Evolutionary conservation across 768 basidiomycete genomes (phyloP).

Genomic region (Boletus speciosus): DNA sequence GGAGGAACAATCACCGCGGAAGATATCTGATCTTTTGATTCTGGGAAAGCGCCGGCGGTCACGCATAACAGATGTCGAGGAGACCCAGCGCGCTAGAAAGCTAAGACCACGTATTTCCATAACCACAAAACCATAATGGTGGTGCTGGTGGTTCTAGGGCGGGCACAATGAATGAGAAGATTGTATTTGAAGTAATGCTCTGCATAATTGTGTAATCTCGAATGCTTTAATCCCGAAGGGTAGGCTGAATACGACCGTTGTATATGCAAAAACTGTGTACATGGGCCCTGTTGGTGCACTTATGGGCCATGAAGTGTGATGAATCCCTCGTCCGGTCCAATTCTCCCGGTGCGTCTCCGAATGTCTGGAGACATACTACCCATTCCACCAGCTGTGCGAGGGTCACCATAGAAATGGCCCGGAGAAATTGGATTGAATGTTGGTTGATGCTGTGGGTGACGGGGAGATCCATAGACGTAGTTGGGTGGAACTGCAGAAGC

Average conservation of each 20-base stretch:
- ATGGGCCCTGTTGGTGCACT: slow-evolving; percentile 2
- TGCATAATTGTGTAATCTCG: background rate
- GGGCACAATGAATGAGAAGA: background rate
- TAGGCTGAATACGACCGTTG: background rate
- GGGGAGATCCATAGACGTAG: slow-evolving; percentile 30
- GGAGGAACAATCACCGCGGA: background rate
- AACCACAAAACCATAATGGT: background rate
- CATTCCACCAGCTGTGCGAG: slow-evolving; percentile 32
- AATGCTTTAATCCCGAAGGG: background rate
- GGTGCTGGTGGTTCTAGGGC: background rate
- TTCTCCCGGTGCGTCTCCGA: slow-evolving; percentile 28
- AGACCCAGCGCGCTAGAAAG: slow-evolving; percentile 13
- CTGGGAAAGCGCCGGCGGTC: slow-evolving; percentile 19
- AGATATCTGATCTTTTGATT: background rate
- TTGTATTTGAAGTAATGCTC: background rate
- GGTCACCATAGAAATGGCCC: slow-evolving; percentile 40
- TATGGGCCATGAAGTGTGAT: slow-evolving; percentile 31
- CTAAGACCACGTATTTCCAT: slow-evolving; percentile 5
- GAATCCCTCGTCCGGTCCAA: slow-evolving; percentile 34
- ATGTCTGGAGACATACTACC: slow-evolving; percentile 35
- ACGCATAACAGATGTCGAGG: slow-evolving; percentile 10
- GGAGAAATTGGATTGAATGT: slow-evolving; percentile 36
- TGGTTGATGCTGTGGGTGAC: slow-evolving; percentile 30
- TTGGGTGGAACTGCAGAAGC: slow-evolving; percentile 26
- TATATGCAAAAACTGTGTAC: slow-evolving; percentile 3